Evolutionary conservation across 805 yeast species (phyloP), one percentile per base, ranked within the genome.

Genomic region (Starmerella tilneyi): DNA sequence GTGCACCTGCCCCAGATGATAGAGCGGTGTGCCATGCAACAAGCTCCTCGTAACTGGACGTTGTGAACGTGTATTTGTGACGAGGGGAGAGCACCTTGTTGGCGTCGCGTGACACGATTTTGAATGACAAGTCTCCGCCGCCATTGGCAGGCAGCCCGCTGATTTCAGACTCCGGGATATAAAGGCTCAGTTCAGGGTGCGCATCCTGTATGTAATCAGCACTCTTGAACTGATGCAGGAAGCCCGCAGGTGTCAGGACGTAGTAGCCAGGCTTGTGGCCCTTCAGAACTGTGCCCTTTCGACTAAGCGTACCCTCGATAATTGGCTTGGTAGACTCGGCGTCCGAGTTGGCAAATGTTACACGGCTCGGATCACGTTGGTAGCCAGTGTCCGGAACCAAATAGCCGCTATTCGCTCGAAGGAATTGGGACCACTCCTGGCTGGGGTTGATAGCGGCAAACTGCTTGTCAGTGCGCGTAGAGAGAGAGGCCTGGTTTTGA

Each of bases 371-470:
- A 21, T 61, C 58, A 34, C 77, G 64, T 54, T 70, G 69, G 41
- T 58, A 54, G 34, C 61, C 60, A 16, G 37, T 37, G 11, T 59
- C 55, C 20, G 62, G 61, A 5, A 71, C 60, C 16, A 73, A 59
- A 15, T 44, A 49, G 5, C 52, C 56, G 12, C 48, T 40, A 47
- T 71, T 64, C 17, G 62, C 53, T 12, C 46, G 45, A 4, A 52
- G 41, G 54, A 74, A 74, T 43, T 57, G 57, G 8, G 56, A 44
- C 78, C 78, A 74, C 56, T 75, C 78, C 19, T 60, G 55, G 44
- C 61, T 63, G 33, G 58, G 59, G n/a, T 67, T 59, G 36, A 74
- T 62, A 3, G 55, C 47, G 17, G 47, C 43, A 29, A 74, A 62
- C 16, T 57, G 51, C 30, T 53, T 56, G 40, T 62, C 56, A 26